phyloP scores from a whole-genome alignment of 2,329 filamentous ascomycete species.

The Pestalotiopsis sp. region DNA sequence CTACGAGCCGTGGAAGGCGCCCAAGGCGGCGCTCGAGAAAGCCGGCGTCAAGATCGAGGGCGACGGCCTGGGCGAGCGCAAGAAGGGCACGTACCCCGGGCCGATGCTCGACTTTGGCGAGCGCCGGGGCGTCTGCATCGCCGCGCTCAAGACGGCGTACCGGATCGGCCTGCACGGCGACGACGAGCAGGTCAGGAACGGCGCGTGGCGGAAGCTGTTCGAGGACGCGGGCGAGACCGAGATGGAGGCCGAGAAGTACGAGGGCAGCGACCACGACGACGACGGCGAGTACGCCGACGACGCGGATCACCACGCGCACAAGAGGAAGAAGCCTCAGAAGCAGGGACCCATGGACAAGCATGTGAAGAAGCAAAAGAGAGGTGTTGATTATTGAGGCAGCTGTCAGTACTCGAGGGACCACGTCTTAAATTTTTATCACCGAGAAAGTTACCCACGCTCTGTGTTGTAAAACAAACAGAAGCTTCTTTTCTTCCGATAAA shows the following conservation, averaged over 20 bases:
- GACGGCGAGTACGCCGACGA: slow-evolving; percentile 32
- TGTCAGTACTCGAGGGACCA: neutral
- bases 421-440: no score
- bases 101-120: slow-evolving; percentile 77
- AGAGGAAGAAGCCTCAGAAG: slow-evolving; percentile 18
- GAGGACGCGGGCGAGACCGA: slow-evolving; percentile 39
- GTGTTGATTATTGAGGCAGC: slow-evolving; percentile 1
- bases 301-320: slow-evolving; percentile 19
- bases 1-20: slow-evolving; percentile 79
- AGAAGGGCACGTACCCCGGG: slow-evolving; percentile 64
- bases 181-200: slow-evolving; percentile 62
- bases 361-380: slow-evolving; percentile 30
- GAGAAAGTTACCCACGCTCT: no score
- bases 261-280: slow-evolving; percentile 35
- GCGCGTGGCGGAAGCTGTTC: slow-evolving; percentile 56
- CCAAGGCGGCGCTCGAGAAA: slow-evolving; percentile 67
- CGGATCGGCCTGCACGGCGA: slow-evolving; percentile 65
- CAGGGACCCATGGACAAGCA: slow-evolving; percentile 35
- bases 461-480: no score
- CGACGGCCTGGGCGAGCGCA: slow-evolving; percentile 43
- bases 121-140: slow-evolving; percentile 63
- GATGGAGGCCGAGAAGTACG: slow-evolving; percentile 36
- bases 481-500: no score
- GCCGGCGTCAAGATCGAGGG: slow-evolving; percentile 63
- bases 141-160: slow-evolving; percentile 73